Base-by-base conservation (phyloP, 306 rosid genomes). In the Quercus aquifolioides region DNA sequence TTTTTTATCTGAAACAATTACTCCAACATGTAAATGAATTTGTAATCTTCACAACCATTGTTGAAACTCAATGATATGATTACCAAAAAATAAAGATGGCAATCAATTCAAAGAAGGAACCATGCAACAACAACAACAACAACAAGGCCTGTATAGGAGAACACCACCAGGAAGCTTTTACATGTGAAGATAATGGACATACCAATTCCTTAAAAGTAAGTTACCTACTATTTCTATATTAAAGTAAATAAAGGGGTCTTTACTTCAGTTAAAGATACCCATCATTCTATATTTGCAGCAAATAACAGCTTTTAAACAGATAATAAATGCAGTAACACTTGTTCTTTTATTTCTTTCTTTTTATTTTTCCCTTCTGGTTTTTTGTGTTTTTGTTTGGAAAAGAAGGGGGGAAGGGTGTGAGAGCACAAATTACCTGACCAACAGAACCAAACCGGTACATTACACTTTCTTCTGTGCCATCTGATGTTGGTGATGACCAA, bases 381-480 rank as follows among this genome's bases (percentile, higher is more conserved):
- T 8, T 8, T 8, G 46, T 41, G 46, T 8, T 41, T 41, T 41
- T 41, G 46, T 8, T 41, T 41, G 46, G 14, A 18, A 26, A 33
- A 5, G 33, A 62, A 26, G 41, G 41, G 41, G 2, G 12, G 46
- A 41, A 46, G 55, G 58, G 5, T 11, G 2, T 31, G 23, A 76
- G 60, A 46, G 51, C 21, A 13, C 68, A 55, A 21, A 35, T 64
- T 88, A 96, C 99, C 99, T 93, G 99, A 80, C 99, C 99, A 51
- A 96, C 97, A 14, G 99, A 96, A 81, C 97, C 99, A 74, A 96
- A 96, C 76, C 99, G 95, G 84, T 96, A 96, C 80, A 80, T 88
- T 51, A 91, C 74, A 14, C 88, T 86, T 80, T 91, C 97, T 80
- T 89, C 96, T 23, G 85, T 83, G 76, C 91, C 92, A 71, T 89